phyloP scores from a whole-genome alignment of 257 asterid species.

The Nicotiana attenuata region DNA sequence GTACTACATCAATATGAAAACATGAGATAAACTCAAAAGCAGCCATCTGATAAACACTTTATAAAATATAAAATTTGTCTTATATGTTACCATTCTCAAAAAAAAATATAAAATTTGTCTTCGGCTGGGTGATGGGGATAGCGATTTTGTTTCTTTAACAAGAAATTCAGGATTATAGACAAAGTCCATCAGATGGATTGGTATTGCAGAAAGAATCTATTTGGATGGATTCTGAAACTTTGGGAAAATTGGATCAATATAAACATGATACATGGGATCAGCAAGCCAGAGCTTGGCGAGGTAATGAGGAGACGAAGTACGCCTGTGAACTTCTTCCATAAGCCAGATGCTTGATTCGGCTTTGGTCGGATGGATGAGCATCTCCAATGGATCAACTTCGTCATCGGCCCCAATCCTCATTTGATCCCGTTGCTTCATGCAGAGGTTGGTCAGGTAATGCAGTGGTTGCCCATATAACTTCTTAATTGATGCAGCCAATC shows the following conservation, averaged over 20 bases:
- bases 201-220: neutral
- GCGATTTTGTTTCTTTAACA: no score
- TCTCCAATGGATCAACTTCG: slow-evolving; percentile 39
- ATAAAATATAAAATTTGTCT: neutral
- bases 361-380: slow-evolving; percentile 46
- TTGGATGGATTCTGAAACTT: slow-evolving; percentile 15
- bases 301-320: slow-evolving; percentile 41
- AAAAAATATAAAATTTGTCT: neutral
- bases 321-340: slow-evolving; percentile 59
- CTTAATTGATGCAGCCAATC: slow-evolving; percentile 60
- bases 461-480: slow-evolving; percentile 57
- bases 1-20: neutral
- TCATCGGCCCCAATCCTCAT: slow-evolving; percentile 42
- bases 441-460: slow-evolving; percentile 72
- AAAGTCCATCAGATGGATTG: neutral
- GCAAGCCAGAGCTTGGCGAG: slow-evolving; percentile 49
- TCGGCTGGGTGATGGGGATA: neutral
- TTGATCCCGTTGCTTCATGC: slow-evolving; percentile 44
- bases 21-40: neutral
- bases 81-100: no score
- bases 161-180: neutral
- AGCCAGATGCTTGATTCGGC: slow-evolving; percentile 72
- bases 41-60: neutral
- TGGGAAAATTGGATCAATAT: slow-evolving; percentile 41
- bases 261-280: slow-evolving; percentile 39